A percentile compares a stretch with the other conserved stretches of the same genome.
Conservation (phyloP, 140 eudicot species). For the Bidens hawaiensis region DNA sequence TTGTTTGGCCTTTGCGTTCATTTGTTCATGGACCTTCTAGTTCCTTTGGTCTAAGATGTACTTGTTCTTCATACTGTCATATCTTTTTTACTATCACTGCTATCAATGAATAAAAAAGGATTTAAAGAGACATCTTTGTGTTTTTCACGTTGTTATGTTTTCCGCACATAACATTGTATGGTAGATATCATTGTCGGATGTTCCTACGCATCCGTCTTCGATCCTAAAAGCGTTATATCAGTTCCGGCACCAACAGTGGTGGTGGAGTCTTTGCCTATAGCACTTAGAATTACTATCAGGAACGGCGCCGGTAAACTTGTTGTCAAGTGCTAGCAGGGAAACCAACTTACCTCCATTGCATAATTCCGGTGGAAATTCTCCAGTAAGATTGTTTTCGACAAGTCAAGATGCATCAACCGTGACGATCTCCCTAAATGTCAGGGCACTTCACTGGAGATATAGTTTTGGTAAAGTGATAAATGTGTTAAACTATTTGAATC, state of each 20-base stretch:
- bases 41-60: no score
- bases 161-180: no score
- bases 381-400: conserved; percentile 79
- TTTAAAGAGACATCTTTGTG: no score
- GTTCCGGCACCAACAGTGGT: conserved; percentile 89
- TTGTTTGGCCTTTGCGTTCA: no score
- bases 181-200: no score
- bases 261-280: conserved; percentile 78
- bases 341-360: conserved; percentile 72
- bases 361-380: conserved; percentile 59
- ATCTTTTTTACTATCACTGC: no score
- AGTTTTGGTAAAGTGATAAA: conserved; percentile 66
- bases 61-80: no score
- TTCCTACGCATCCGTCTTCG: no score
- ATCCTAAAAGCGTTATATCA: no score
- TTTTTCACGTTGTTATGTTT: no score
- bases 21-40: no score
- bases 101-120: no score
- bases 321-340: conserved; percentile 59
- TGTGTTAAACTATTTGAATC: conserved; percentile 43
- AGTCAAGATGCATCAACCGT: conserved; percentile 47
- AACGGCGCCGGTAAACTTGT: conserved; percentile 60
- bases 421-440: conserved; percentile 57
- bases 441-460: conserved; percentile 77
- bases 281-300: conserved; percentile 65